A percentile compares a stretch with the other conserved stretches of the same genome.
Evolutionary conservation across 768 basidiomycete genomes (phyloP).

Genomic region (Zangia roseola): DNA sequence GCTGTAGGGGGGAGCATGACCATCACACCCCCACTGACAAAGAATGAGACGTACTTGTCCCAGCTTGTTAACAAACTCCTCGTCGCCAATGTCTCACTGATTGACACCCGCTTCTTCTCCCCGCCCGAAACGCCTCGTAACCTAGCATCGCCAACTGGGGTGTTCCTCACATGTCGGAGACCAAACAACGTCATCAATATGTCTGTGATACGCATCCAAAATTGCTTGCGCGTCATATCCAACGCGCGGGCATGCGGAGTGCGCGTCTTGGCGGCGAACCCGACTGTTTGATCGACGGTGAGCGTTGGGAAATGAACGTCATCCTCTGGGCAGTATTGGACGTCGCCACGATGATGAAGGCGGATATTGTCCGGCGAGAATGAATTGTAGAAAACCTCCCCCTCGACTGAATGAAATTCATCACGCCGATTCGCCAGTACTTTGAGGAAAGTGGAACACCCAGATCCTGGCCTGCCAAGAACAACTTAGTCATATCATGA

Average conservation of each 20-base stretch:
- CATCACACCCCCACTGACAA: slow-evolving; percentile 4
- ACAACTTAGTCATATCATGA: slow-evolving; percentile 51
- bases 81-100: slow-evolving; percentile 69
- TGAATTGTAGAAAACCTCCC: slow-evolving; percentile 75
- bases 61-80: slow-evolving; percentile 74
- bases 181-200: slow-evolving; percentile 72
- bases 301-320: slow-evolving; percentile 39
- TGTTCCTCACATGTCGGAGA: slow-evolving; percentile 67
- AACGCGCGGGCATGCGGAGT: slow-evolving; percentile 55
- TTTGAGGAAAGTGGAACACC: slow-evolving; percentile 84
- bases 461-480: slow-evolving; percentile 81
- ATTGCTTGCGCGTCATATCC: slow-evolving; percentile 37
- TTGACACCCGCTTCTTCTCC: slow-evolving; percentile 81
- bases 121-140: slow-evolving; percentile 75
- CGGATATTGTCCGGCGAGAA: slow-evolving; percentile 62
- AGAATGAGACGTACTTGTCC: slow-evolving; percentile 54
- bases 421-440: slow-evolving; percentile 71
- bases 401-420: slow-evolving; percentile 66
- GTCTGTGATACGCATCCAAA: slow-evolving; percentile 33
- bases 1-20: slow-evolving; percentile 55
- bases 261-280: slow-evolving; percentile 66
- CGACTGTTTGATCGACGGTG: slow-evolving; percentile 74
- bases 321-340: slow-evolving; percentile 61
- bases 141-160: slow-evolving; percentile 77
- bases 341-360: slow-evolving; percentile 73